These are phyloP conservation scores for Sambucus nigra DNA, from an alignment of 129 eudicot species.

Conservation along the genomic window DNA sequence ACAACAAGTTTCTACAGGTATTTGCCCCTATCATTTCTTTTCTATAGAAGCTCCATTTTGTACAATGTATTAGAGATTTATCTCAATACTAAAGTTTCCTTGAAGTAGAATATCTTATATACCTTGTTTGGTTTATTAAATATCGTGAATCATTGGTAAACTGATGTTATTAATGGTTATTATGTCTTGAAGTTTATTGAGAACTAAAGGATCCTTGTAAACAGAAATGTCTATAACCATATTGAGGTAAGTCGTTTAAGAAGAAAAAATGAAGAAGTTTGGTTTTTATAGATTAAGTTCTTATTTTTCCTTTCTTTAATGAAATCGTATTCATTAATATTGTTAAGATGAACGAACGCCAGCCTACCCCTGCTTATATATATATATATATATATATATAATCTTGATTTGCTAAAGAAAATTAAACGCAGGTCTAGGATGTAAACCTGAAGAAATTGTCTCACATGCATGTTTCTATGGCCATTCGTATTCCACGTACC, in stretches of 20 bases:
- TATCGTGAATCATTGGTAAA: background rate
- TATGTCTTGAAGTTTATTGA: constrained; percentile 55
- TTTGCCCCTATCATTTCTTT: constrained; percentile 2
- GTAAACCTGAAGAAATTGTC: constrained; percentile 37
- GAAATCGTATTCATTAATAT: background rate
- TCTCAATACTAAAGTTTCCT: background rate
- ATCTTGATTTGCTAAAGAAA: background rate
- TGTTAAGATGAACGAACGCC: background rate
- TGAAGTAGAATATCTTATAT: background rate
- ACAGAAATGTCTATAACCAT: constrained; percentile 48
- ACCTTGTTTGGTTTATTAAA: background rate
- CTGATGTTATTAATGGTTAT: constrained; percentile 12
- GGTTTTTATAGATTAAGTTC: background rate
- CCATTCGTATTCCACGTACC: constrained; percentile 48
- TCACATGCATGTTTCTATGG: constrained; percentile 40
- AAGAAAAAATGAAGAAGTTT: constrained; percentile 8
- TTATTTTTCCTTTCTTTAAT: background rate
- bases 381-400: too few species aligned
- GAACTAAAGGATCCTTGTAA: constrained; percentile 62
- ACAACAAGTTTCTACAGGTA: constrained; percentile 81
- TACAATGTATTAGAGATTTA: background rate
- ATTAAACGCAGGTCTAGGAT: constrained; percentile 74
- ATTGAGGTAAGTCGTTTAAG: constrained; percentile 57
- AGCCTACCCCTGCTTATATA: background rate
- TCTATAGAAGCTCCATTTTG: background rate